Base-by-base conservation (phyloP, 805 yeast species). In the Schwanniomyces yamadae region DNA sequence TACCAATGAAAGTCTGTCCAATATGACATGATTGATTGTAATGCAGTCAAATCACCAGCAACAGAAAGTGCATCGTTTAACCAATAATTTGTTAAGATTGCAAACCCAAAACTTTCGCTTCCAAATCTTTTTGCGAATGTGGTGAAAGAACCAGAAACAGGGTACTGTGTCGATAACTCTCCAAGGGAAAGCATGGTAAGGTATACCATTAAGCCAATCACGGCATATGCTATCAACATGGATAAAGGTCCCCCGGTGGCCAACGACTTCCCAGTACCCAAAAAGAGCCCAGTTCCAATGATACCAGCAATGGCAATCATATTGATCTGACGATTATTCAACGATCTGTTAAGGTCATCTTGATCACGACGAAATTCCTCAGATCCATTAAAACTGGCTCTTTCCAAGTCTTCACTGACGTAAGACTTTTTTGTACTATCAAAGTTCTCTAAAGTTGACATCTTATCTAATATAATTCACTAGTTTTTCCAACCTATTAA, bases 111-210 rank as follows among this genome's bases (percentile, higher is more conserved):
- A 10, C 77, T 63, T 4, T 67, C 73, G 40, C 71, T 71, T 3
- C 76, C 77, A 44, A 66, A 75, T 21, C 78, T 55, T 17, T 66
- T 58, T 12, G 77, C 75, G 44, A 63, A 75, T 1, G 75, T 61
- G 18, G 78, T 67, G 39, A 75, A 73, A 5, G 77, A 71, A n/a
- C 79, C 80, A 2, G 77, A 69, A 17, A 69, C 71, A 3, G 84
- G 83, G 55, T 66, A 61, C 35, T 59, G 68, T 1, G 80, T 71
- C 4, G 77, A 58, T 80, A 77, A 76, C 47, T 77, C 82, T 8
- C 82, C 82, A 28, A 78, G 59, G 23, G 71, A 56, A 29, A 73
- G 57, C 73, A 77, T 71, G 8, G 79, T 78, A 42, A 71, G 53
- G 44, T 71, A 77, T 3, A 77, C 78, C 35, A 77, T 61, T 8